Base-by-base conservation (phyloP, 495 filamentous ascomycete species). In the Lepraria neglecta region DNA sequence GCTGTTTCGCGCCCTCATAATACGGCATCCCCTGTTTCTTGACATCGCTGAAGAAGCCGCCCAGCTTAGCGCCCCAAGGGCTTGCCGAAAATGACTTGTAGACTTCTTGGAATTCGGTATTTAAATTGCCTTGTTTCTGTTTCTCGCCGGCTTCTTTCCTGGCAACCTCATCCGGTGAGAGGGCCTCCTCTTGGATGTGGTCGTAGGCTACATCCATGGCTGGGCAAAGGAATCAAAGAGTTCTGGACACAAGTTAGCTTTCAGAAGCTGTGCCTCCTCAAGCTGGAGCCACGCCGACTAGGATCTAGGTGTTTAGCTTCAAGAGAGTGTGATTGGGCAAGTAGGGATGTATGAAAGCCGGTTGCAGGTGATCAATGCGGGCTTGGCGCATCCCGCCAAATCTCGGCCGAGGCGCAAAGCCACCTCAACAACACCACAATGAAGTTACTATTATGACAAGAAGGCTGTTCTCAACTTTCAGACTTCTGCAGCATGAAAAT, bases 121-220 rank as follows among this genome's bases (percentile, higher is more conserved):
- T 96, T 30, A 97, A 80, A 42, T 84, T 84, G 54, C 80, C 35
- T 12, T 63, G 66, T 66, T 81, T 76, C 46, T 75, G 76, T 59
- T 82, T 76, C 65, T 82, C 75, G 63, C 70, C 48, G 60, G 73
- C 69, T 54, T 74, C 68, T 57, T 76, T 79, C 53, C 76, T 77
- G 48, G 74, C 69, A 31, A 73, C 69, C 58, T 77, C 72, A 50
- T 87, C 80, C 46, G 88, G 83, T 27, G 81, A 78, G 64, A 90
- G 77, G 58, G 82, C 79, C 70, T 92, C 87, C 76, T 96, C 91
- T 69, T 90, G 87, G 67, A 98, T 95, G 72, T 96, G 91, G 70
- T 98, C 94, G 80, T 97, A 98, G 44, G 94, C 91, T 67, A 95
- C 74, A 81, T 98, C 94, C 94, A 98, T 98, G 14, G 33, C n/a